Percentiles rank a stretch among this genome's conserved stretches.
Conservation (phyloP, 192 early-diverging fungal genomes). For the Mortierella antarctica region DNA sequence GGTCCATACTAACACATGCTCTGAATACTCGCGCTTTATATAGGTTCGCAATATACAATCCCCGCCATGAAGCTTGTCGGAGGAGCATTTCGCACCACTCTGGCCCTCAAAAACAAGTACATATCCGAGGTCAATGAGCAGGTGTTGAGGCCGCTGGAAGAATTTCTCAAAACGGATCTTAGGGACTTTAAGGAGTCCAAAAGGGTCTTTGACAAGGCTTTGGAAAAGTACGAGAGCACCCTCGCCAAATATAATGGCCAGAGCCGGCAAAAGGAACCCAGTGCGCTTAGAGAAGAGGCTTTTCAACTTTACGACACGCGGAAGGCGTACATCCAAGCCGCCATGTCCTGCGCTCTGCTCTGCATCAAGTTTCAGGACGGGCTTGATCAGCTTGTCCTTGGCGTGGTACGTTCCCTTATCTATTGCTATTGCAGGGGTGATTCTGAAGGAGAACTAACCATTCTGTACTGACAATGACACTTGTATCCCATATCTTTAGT, state of each 20-base stretch:
- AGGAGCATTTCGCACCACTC: constrained; percentile 57
- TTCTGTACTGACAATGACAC: not conserved
- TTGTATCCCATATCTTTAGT: constrained; percentile 32
- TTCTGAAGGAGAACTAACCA: not conserved
- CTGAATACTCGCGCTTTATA: not conserved
- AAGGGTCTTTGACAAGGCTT: constrained; percentile 53
- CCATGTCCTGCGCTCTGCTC: constrained; percentile 65
- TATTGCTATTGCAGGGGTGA: not conserved
- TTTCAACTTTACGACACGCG: constrained; percentile 74
- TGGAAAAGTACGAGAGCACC: constrained; percentile 72
- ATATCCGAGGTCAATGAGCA: constrained; percentile 69
- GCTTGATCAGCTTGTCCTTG: constrained; percentile 62
- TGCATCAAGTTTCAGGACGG: constrained; percentile 67
- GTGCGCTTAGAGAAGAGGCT: constrained; percentile 74
- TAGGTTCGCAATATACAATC: constrained; percentile 55
- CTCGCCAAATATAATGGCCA: constrained; percentile 66
- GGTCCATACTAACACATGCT: not conserved
- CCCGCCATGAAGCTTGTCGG: constrained; percentile 55
- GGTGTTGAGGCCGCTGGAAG: constrained; percentile 66
- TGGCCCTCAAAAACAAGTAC: constrained; percentile 62
- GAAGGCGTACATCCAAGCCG: constrained; percentile 68
- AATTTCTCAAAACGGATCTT: constrained; percentile 69
- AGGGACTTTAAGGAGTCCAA: constrained; percentile 71
- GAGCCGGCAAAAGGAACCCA: constrained; percentile 73
- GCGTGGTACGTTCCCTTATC: constrained; percentile 41